These are phyloP conservation scores for Candida nonsorbophila DNA, from an alignment of 805 yeast species.

Conservation along the genomic window DNA sequence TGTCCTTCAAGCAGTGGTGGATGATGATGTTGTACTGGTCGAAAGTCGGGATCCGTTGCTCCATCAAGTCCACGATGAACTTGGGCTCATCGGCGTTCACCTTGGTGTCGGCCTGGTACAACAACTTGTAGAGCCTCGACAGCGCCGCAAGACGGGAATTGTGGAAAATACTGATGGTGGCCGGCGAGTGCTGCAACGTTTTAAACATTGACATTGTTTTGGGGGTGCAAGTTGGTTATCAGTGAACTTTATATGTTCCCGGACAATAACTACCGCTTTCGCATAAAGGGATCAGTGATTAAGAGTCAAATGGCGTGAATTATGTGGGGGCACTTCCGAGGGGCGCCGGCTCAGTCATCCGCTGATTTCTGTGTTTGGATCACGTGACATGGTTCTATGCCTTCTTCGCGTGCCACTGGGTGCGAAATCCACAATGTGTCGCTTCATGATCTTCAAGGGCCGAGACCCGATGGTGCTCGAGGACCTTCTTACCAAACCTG, in stretches of 20 bases:
- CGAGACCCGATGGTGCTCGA: conserved; percentile 83
- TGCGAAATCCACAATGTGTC: conserved; percentile 77
- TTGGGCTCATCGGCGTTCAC: conserved; percentile 23
- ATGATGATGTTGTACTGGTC: conserved; percentile 31
- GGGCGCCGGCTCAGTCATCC: no score
- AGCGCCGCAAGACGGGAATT: conserved; percentile 29
- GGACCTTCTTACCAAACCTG: conserved; percentile 87
- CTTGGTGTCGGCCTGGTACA: conserved; percentile 24
- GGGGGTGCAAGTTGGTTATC: neutral
- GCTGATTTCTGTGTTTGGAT: no score
- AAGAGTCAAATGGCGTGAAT: neutral
- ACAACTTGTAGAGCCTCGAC: conserved; percentile 21
- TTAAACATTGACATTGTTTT: conserved; percentile 33
- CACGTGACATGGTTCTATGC: no score
- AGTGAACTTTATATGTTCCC: neutral
- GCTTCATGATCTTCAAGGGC: conserved; percentile 89
- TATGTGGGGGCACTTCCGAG: no score
- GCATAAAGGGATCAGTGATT: no score
- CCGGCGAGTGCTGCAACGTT: conserved; percentile 37
- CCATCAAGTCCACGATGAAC: conserved; percentile 32
- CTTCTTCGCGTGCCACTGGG: no score
- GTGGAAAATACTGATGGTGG: conserved; percentile 37
- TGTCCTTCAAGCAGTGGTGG: conserved; percentile 20
- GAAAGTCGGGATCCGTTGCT: conserved; percentile 36
- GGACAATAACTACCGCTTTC: neutral